Evolutionary conservation across 495 filamentous ascomycete species (phyloP), one percentile per base, ranked within the genome.

Genomic region (Cenococcum geophilum): DNA sequence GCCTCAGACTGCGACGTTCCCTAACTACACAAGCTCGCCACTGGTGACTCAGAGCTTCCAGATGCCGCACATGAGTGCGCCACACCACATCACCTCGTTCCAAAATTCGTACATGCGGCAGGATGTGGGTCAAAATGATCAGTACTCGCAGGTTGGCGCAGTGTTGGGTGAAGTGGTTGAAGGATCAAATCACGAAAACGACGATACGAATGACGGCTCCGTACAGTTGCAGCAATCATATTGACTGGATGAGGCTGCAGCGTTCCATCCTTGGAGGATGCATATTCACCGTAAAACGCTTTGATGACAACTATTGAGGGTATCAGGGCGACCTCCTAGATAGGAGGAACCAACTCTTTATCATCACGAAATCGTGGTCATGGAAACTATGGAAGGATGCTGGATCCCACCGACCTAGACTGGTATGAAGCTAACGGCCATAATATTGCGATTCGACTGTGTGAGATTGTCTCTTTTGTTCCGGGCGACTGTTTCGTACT

Each of bases 1-100:
- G 12, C 70, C 70, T 2, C 70, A 72, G 50, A 72, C 70, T 6
- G 68, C 70, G 5, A 71, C 68, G 8, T 72, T 67, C 50, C 68
- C 70, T 3, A 72, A 61, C 32, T 72, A 72, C 49, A 60, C 64
- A n/a, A 63, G 65, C 49, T 69, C 66, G 21, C 70, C 70, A 18
- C 68, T 72, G 2, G 52, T 63, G 1, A 62, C 68, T 21, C 63
- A 69, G 49, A 63, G 66, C 61, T 66, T 51, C 34, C 61, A 65
- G 1, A 63, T 65, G 51, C 60, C 65, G 8, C 65, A 71, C 22
- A 55, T 72, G 52, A 71, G 68, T 35, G 70, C 70, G 21, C 70
- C 70, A 18, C 69, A 72, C 37, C 68, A 72, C 51, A 59, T 71
- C 25, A 71, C 70, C 37, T 27, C 48, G 27, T 72, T 72, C 57